A percentile compares a stretch with the other conserved stretches of the same genome.
These are phyloP conservation scores for Nadsonia fulvescens DNA, from an alignment of 805 yeast genomes.

Conservation along the genomic window DNA sequence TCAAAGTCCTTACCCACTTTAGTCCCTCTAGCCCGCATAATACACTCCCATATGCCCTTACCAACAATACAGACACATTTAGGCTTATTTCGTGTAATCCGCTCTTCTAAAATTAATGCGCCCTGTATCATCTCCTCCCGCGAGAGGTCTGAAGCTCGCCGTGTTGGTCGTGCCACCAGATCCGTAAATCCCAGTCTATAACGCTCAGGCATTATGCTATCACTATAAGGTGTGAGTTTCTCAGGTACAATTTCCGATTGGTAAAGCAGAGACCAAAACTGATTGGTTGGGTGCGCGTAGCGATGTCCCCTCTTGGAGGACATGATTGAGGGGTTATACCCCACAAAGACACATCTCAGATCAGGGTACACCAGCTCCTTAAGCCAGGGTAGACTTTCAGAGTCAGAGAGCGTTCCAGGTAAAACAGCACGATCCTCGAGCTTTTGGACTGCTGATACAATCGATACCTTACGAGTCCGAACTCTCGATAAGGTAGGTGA, in stretches of 20 bases:
- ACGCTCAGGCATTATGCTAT: conserved; percentile 21
- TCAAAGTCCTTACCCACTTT: conserved; percentile 21
- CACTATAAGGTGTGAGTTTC: conserved; percentile 24
- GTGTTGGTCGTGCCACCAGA: conserved; percentile 45
- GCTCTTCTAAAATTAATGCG: conserved; percentile 32
- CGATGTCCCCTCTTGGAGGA: conserved; percentile 48
- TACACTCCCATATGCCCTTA: conserved; percentile 60
- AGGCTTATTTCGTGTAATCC: conserved; percentile 24
- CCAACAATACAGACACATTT: conserved; percentile 42
- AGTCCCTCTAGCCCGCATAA: conserved; percentile 18
- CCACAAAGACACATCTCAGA: conserved; percentile 37
- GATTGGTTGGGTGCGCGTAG: conserved; percentile 52
- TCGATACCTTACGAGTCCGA: no score
- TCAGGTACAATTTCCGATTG: conserved; percentile 27
- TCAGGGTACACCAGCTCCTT: conserved; percentile 15
- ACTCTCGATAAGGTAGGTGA: no score
- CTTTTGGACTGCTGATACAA: no score
- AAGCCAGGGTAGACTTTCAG: no score
- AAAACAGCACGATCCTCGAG: no score
- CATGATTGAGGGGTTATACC: conserved; percentile 54
- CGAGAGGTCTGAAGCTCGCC: conserved; percentile 35
- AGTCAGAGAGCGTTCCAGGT: no score
- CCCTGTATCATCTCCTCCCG: conserved; percentile 33
- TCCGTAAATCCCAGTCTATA: conserved; percentile 54
- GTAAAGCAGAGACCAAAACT: conserved; percentile 48